Conservation (phyloP, 768 basidiomycete species). For the Boletus sensibilis region DNA sequence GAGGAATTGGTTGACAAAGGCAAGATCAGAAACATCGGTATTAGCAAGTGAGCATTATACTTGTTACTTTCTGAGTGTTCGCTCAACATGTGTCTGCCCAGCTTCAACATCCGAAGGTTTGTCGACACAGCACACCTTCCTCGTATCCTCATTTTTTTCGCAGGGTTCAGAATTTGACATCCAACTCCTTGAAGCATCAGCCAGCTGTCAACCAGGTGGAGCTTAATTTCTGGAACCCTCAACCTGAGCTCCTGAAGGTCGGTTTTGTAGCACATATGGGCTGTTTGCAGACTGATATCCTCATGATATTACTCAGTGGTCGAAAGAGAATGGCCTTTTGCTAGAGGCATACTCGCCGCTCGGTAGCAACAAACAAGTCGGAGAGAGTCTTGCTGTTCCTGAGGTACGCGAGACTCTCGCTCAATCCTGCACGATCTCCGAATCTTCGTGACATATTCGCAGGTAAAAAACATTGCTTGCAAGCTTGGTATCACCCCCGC, state of each 20-base stretch:
- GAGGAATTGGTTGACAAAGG: conserved; percentile 77
- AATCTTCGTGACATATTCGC: neutral
- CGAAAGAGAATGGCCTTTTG: conserved; percentile 60
- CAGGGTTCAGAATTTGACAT: conserved; percentile 60
- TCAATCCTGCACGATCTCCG: neutral
- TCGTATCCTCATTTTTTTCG: neutral
- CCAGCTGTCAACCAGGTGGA: conserved; percentile 81
- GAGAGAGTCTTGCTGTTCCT: conserved; percentile 55
- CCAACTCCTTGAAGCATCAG: conserved; percentile 55
- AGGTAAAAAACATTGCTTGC: conserved; percentile 58
- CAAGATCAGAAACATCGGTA: conserved; percentile 74
- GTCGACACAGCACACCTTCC: neutral
- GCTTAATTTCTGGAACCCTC: conserved; percentile 74
- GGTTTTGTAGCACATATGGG: conserved; percentile 1
- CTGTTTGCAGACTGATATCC: neutral
- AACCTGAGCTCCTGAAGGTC: conserved; percentile 70
- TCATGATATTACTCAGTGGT: conserved; percentile 48
- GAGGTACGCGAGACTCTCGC: conserved; percentile 35
- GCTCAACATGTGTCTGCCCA: conserved; percentile 15
- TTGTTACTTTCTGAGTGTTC: neutral
- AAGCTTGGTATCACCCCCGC: conserved; percentile 71
- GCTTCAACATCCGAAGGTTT: conserved; percentile 59
- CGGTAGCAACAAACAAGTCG: conserved; percentile 59
- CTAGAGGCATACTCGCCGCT: conserved; percentile 79
- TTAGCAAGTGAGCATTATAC: conserved; percentile 63